Base-by-base conservation (phyloP, 371 early-diverging fungal genomes). In the Rhizopus delemar region DNA sequence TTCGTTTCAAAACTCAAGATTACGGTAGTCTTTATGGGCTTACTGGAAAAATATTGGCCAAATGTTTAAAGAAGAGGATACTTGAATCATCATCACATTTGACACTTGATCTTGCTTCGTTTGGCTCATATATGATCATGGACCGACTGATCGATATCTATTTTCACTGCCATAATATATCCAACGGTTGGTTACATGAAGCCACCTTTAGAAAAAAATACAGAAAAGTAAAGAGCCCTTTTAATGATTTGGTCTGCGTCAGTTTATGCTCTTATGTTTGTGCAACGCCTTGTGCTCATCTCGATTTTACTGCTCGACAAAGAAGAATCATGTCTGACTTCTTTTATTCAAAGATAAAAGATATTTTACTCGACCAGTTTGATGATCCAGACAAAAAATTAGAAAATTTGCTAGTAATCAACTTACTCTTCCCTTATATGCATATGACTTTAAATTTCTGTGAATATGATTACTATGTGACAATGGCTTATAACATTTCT, bases 331-430 rank as follows among this genome's bases (percentile, higher is more conserved):
- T 66, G 53, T 53, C 41, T 12, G 66, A 66, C 28, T 61, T 46
- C 28, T 66, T 60, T 51, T 57, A 53, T 31, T 16, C 29, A 6
- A 53, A 54, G 8, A 61, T 62, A 22, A 61, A 51, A 46, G 39
- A 52, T 9, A 49, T 49, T n/a, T 12, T 66, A 2, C 12, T 57
- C 11, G 66, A 66, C 15, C 66, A 66, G 22, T 66, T 66, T 41
- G 66, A 66, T 34, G 3, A 45, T 2, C 38, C 48, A 1, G 66
- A 66, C 1, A 66, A 61, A 41, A 32, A 61, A 8, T 32, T 66
- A 15, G 66, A 66, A 51, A 66, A 66, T 49, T 39, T 57, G 2
- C 46, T 58, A 8, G 48, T 45, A 6, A 46, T 61, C 55, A 53
- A 57, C 15, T 15, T 66, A 5, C 38, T 66, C 2, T 16, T 32